Evolutionary conservation across 2,329 filamentous ascomycete genomes (phyloP), one percentile per base, ranked within the genome.

Genomic region (Fusarium succisae): DNA sequence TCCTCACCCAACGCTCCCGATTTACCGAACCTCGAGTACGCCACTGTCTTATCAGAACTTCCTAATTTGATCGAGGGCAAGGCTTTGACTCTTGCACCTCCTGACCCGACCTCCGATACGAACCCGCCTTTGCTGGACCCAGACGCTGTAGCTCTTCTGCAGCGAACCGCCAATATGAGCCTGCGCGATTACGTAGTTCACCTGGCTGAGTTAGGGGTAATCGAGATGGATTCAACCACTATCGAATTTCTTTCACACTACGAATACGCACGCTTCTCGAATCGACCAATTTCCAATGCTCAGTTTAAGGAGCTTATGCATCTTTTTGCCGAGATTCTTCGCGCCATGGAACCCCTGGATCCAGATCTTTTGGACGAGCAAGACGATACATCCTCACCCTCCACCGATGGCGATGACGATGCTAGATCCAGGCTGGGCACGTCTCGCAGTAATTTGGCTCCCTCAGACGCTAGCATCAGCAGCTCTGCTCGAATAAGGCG

Each of bases 61-160:
- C 94, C 95, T 3, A 92, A 97, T 79, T 87, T 98, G 35, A 93
- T 98, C 72, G 96, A 98, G 84, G 96, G 94, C 15, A 96, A 96
- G 81, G 96, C 95, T 2, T 90, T 98, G n/a, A 95, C 94, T 0
- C 88, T 98, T 43, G 94, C 93, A 1, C 94, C 92, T 37, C 85
- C 86, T 2, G 86, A 84, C 72, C 84, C 81, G 41, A 81, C 78
- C 39, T 84, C 84, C 24, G 77, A 78, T 41, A 77, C 79, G 24
- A 81, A 82, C 7, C 82, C 83, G 14, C 84, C 83, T 22, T 79
- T 87, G 28, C 88, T 93, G 5, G 92, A 95, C 76, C 86, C 89
- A 17, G 88, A 91, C 38, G 90, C 93, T 3, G 89, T 95, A 12
- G 89, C 89, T 9, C 82, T 95, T 18, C 87, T 98, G 11, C 92